These are phyloP conservation scores for Sporothrix mexicana DNA, from an alignment of 2,329 filamentous ascomycete species.

Conservation along the genomic window DNA sequence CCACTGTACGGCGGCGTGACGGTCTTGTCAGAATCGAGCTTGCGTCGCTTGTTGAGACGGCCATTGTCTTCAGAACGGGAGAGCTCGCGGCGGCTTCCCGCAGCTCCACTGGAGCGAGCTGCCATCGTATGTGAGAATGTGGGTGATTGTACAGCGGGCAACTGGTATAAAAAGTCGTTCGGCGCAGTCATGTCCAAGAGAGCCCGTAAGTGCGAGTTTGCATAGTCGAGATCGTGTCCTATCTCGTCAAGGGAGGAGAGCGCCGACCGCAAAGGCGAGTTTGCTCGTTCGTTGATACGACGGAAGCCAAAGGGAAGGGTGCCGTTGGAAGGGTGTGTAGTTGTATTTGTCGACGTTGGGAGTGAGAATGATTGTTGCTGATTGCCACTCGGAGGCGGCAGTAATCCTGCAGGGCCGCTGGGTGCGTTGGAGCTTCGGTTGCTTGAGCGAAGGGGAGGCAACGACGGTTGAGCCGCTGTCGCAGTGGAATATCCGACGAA, in stretches of 20 bases:
- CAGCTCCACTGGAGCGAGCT: background rate
- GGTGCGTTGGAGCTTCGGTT: background rate
- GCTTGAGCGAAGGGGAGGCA: slow-evolving; percentile 33
- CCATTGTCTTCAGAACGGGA: slow-evolving; percentile 39
- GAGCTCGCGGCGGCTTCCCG: slow-evolving; percentile 32
- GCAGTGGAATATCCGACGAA: background rate
- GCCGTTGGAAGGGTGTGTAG: slow-evolving; percentile 33
- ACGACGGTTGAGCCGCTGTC: slow-evolving; percentile 3
- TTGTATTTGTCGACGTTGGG: background rate
- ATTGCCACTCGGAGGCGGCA: slow-evolving; percentile 33
- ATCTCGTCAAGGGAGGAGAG: slow-evolving; percentile 33
- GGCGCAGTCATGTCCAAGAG: slow-evolving; percentile 47
- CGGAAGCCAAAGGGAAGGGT: slow-evolving; percentile 26
- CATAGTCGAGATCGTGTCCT: slow-evolving; percentile 48
- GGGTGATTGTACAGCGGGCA: background rate
- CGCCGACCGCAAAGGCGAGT: slow-evolving; percentile 14
- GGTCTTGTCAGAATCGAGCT: slow-evolving; percentile 67
- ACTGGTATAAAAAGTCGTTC: slow-evolving; percentile 28
- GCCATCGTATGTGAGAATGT: slow-evolving; percentile 20
- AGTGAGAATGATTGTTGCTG: slow-evolving; percentile 43
- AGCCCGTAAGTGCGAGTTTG: slow-evolving; percentile 52
- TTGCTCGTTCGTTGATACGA: background rate
- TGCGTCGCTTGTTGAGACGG: slow-evolving; percentile 70
- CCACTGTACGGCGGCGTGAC: slow-evolving; percentile 54
- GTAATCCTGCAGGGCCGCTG: slow-evolving; percentile 8